Evolutionary conservation across 2,329 filamentous ascomycete genomes (phyloP), one percentile per base, ranked within the genome.

Genomic region (Orbilia ellipsospora): DNA sequence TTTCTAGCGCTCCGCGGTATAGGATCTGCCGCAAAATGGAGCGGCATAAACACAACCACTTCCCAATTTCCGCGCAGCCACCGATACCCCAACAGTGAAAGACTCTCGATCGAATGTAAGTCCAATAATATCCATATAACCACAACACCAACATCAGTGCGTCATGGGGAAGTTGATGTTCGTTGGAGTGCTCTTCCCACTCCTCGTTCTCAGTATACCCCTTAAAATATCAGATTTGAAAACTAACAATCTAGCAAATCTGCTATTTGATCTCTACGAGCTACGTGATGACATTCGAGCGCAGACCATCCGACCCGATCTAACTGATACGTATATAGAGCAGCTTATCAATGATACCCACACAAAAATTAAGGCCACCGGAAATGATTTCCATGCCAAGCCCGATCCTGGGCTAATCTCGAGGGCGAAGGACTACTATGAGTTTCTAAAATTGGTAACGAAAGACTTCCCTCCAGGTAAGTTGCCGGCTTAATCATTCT

Each of bases 251-350:
- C 51, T 69, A 10, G 28, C 40, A 23, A 50, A 55, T 18, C 28
- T 69, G 5, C 23, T 69, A 2, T 60, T 62, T 6, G 48, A 69
- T 18, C 65, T 69, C 20, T 62, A 56, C 50, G 28, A 45, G 12
- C 18, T 69, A 10, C 48, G 57, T 13, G 36, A 15, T 1, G 56
- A 69, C 15, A 62, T 69, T 13, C 50, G 56, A 16, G 18, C 50
- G 6, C 56, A 61, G 15, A 61, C 18, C 10, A 44, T 50, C 23
- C 15, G 65, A 16, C 7, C 50, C 2, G 65, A 69, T 31, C 26
- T 62, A 15, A 62, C 48, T 5, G 65, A 62, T 50, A 42, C 2
- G 2, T 48, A 69, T 26, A 40, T 62, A 18, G 16, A 40, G 23
- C 12, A 40, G 15, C 28, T 69, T 4, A 69, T 69, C 40, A 13